phyloP scores from a whole-genome alignment of 23 red algal genomes.

The Gracilaria gracilis region DNA sequence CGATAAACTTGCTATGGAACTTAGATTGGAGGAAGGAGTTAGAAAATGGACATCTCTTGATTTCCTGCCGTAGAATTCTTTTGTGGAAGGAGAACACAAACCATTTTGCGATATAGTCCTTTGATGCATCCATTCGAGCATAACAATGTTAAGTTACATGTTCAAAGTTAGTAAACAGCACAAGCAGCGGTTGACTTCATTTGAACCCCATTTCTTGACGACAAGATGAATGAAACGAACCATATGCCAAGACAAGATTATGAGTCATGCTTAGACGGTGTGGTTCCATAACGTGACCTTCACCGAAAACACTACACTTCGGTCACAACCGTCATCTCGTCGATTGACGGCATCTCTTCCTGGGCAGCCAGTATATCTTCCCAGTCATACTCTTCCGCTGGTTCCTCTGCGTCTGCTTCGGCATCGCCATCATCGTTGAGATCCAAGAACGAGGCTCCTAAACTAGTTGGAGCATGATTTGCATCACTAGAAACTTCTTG shows the following conservation, averaged over 20 bases:
- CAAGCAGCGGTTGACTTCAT: neutral
- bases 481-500: no score
- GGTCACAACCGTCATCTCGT: no score
- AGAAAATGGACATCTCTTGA: no score
- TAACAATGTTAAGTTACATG: neutral
- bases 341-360: no score
- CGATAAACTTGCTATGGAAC: slow-evolving; percentile 57
- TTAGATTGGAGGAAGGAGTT: neutral
- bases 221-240: slow-evolving; percentile 49
- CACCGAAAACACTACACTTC: no score
- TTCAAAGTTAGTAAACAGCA: neutral
- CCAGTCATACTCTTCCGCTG: no score
- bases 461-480: no score
- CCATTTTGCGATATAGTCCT: slow-evolving; percentile 69
- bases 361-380: no score
- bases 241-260: slow-evolving; percentile 86
- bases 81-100: neutral
- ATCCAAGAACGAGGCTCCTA: no score
- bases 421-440: no score
- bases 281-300: slow-evolving; percentile 90
- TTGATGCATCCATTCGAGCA: neutral
- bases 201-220: neutral
- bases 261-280: slow-evolving; percentile 89
- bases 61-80: neutral
- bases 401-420: no score